phyloP scores from a whole-genome alignment of 139 green algal genomes.

The Asterochloris sp. region DNA sequence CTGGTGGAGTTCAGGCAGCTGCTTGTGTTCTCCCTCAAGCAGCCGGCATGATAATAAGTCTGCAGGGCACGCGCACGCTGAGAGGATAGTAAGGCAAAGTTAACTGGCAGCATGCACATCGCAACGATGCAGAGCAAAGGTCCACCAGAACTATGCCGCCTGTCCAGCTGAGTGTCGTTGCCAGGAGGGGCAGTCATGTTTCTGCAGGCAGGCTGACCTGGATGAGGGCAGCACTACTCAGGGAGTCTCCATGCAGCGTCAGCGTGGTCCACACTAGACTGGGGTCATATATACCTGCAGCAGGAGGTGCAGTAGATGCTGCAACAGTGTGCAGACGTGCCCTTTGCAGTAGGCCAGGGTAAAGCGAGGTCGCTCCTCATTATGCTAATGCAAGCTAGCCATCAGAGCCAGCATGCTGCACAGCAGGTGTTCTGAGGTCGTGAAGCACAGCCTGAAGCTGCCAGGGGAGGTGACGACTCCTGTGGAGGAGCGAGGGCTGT shows the following conservation, averaged over 20 bases:
- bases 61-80: background rate
- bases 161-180: background rate
- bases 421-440: too few species aligned
- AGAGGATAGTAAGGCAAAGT: background rate
- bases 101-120: background rate
- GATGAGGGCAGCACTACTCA: background rate
- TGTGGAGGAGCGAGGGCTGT: too few species aligned
- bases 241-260: too few species aligned
- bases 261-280: background rate
- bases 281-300: background rate
- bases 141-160: background rate
- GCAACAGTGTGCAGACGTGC: background rate
- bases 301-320: background rate
- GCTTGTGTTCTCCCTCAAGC: conserved; percentile 3
- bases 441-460: too few species aligned
- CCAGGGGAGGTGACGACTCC: too few species aligned
- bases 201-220: background rate
- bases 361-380: background rate
- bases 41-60: background rate
- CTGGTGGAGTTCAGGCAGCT: conserved; percentile 5
- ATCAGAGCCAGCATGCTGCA: too few species aligned
- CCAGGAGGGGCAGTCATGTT: background rate
- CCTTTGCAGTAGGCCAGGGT: background rate
- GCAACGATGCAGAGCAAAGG: background rate
- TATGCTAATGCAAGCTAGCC: too few species aligned